Evolutionary conservation across 768 basidiomycete genomes (phyloP).

Genomic region (Galerina sulciceps): DNA sequence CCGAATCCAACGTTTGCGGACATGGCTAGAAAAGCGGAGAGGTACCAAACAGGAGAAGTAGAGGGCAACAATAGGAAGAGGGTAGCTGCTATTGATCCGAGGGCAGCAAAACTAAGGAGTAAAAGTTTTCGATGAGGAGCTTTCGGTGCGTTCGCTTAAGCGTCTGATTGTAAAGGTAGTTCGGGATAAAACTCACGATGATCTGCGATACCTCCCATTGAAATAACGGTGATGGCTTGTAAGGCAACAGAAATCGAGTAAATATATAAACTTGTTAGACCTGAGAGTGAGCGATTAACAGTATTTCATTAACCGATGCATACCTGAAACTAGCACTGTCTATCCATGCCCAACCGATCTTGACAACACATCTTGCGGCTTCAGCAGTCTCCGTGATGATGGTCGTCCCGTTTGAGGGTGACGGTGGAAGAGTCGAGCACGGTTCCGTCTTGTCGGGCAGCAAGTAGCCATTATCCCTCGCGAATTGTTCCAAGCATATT

Average conservation of each 20-base stretch:
- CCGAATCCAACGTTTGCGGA: conserved; percentile 88
- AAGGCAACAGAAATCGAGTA: conserved; percentile 88
- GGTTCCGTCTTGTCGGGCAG: conserved; percentile 68
- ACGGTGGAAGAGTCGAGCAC: conserved; percentile 44
- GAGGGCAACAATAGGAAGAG: conserved; percentile 79
- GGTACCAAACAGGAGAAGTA: conserved; percentile 67
- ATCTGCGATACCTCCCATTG: conserved; percentile 91
- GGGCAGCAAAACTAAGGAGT: conserved; percentile 72
- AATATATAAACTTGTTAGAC: conserved; percentile 69
- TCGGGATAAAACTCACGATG: conserved; percentile 60
- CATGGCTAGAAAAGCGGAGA: conserved; percentile 72
- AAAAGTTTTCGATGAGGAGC: conserved; percentile 78
- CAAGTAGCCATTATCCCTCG: conserved; percentile 83
- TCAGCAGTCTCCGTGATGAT: conserved; percentile 20
- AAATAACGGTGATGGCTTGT: conserved; percentile 94
- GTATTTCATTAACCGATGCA: conserved; percentile 15
- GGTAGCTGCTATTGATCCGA: conserved; percentile 71
- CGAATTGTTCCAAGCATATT: conserved; percentile 87
- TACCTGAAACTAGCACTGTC: conserved; percentile 94
- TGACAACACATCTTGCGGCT: conserved; percentile 75
- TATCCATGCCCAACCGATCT: conserved; percentile 83
- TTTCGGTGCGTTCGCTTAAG: conserved; percentile 13
- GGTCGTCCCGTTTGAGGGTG: conserved; percentile 17
- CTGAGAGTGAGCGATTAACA: not conserved
- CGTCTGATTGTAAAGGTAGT: not conserved